Conservation (phyloP, 2,329 filamentous ascomycete genomes). For the Madurella fahalii region DNA sequence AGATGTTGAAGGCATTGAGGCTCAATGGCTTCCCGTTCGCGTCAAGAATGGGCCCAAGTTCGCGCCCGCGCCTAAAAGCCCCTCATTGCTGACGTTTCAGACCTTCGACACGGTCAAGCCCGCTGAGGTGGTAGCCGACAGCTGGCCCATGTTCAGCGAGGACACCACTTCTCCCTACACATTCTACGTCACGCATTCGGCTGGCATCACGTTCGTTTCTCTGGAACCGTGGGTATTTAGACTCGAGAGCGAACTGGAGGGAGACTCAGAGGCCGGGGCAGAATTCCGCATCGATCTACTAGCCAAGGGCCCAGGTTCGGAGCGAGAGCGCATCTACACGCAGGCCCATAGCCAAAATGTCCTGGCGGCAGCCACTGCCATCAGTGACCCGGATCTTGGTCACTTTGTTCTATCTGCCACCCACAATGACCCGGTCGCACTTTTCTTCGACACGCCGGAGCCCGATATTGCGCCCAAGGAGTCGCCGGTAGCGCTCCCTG, state of each 20-base stretch:
- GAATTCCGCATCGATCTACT: constrained; percentile 60
- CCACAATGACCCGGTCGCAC: constrained; percentile 51
- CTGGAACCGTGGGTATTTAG: constrained; percentile 61
- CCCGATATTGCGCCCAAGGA: constrained; percentile 40
- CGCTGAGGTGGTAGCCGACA: constrained; percentile 51
- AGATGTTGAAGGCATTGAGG: constrained; percentile 58
- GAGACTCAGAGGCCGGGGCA: constrained; percentile 52
- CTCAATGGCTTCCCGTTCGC: constrained; percentile 61
- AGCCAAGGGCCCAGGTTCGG: constrained; percentile 53
- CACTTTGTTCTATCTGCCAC: constrained; percentile 60
- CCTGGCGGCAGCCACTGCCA: constrained; percentile 50
- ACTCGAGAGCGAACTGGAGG: constrained; percentile 57
- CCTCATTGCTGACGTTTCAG: constrained; percentile 57
- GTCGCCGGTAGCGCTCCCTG: constrained; percentile 40
- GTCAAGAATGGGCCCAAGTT: constrained; percentile 45
- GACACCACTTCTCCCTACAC: constrained; percentile 60
- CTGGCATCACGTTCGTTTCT: constrained; percentile 57
- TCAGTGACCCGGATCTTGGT: constrained; percentile 59
- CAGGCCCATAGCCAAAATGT: constrained; percentile 47
- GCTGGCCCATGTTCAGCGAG: constrained; percentile 60
- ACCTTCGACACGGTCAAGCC: constrained; percentile 56
- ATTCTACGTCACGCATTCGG: constrained; percentile 59
- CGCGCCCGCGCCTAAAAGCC: constrained; percentile 36
- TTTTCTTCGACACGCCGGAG: constrained; percentile 59
- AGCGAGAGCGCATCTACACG: constrained; percentile 54